A percentile compares a stretch with the other conserved stretches of the same genome.
phyloP scores from a whole-genome alignment of 768 basidiomycete genomes.

The Suillus discolor region DNA sequence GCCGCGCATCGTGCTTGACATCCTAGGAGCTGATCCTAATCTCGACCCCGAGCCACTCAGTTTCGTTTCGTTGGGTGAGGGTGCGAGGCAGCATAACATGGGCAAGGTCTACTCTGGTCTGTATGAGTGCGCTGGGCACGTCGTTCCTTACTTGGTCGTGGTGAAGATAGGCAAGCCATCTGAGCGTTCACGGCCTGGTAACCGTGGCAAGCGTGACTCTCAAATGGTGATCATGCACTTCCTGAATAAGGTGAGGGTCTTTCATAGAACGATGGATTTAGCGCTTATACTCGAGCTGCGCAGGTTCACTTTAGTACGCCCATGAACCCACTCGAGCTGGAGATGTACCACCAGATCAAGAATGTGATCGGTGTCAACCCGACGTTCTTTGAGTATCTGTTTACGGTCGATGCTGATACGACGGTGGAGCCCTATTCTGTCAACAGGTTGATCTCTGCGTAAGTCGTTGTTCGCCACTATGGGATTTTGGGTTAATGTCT shows the following conservation, averaged over 20 bases:
- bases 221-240: conserved; percentile 97
- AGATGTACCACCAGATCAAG: conserved; percentile 99
- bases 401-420: conserved; percentile 95
- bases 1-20: conserved; percentile 94
- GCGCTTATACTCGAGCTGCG: conserved; percentile 4
- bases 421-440: conserved; percentile 86
- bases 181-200: conserved; percentile 91
- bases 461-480: conserved; percentile 37
- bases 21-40: conserved; percentile 92
- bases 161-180: conserved; percentile 96
- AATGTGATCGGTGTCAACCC: conserved; percentile 99
- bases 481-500: not conserved
- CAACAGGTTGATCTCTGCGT: conserved; percentile 93
- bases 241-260: conserved; percentile 80
- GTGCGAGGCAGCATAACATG: conserved; percentile 96
- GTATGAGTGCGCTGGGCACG: conserved; percentile 92
- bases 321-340: conserved; percentile 96
- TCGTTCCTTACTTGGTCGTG: conserved; percentile 91
- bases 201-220: conserved; percentile 97
- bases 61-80: conserved; percentile 92
- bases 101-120: conserved; percentile 96
- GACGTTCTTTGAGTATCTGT: conserved; percentile 94
- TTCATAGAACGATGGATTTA: not conserved
- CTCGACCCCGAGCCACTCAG: conserved; percentile 93
- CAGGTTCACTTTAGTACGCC: conserved; percentile 96